A percentile compares a stretch with the other conserved stretches of the same genome.
phyloP scores from a whole-genome alignment of 768 basidiomycete species.

The Hysterangium stoloniferum region DNA sequence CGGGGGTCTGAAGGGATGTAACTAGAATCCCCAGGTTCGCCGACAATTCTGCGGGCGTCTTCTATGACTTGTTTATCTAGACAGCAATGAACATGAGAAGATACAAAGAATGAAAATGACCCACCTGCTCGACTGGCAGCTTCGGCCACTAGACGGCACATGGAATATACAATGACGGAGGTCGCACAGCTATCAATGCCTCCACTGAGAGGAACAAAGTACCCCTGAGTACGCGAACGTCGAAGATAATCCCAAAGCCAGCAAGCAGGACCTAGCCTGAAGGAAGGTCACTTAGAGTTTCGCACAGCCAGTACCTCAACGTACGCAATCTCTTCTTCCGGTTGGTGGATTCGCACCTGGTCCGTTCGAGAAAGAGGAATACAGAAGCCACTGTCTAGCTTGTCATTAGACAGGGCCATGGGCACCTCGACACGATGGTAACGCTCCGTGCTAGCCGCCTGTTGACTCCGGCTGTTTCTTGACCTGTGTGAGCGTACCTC shows the following conservation, averaged over 20 bases:
- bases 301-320: conserved; percentile 25
- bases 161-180: conserved; percentile 90
- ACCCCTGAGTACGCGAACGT: conserved; percentile 87
- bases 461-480: conserved; percentile 78
- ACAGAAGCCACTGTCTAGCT: conserved; percentile 45
- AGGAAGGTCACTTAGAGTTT: neutral
- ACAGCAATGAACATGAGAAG: neutral
- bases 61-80: conserved; percentile 78
- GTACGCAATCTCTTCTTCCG: conserved; percentile 97
- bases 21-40: conserved; percentile 70
- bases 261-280: conserved; percentile 90
- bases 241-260: conserved; percentile 99
- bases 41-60: conserved; percentile 84
- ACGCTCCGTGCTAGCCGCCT: conserved; percentile 66
- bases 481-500: conserved; percentile 88
- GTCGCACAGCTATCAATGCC: conserved; percentile 98
- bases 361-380: conserved; percentile 41
- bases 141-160: conserved; percentile 86
- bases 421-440: conserved; percentile 82
- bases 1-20: conserved; percentile 83
- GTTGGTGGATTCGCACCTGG: conserved; percentile 67
- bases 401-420: conserved; percentile 70
- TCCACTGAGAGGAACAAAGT: conserved; percentile 91
- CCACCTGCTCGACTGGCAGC: conserved; percentile 68
- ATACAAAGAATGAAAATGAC: conserved; percentile 17